Base-by-base conservation (phyloP, 371 early-diverging fungal species). In the Nematocida minor region DNA sequence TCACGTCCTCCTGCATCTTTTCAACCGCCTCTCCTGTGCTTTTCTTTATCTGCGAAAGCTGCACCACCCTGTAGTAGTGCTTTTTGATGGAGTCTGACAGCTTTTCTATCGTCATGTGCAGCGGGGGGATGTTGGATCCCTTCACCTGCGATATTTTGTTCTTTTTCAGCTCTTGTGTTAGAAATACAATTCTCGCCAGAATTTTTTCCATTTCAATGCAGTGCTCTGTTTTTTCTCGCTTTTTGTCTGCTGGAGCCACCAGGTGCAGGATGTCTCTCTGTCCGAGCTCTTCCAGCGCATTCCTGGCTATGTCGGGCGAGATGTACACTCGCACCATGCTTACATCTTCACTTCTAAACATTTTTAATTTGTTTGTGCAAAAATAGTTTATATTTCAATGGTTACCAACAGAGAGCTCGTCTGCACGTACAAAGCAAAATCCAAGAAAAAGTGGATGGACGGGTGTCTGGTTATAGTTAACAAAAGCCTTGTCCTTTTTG, bases 341-440 rank as follows among this genome's bases (percentile, higher is more conserved):
- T 71, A 85, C 81, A 55, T 80, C 67, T 78, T 85, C 85, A 54
- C 81, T 81, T 67, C 84, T 63, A 41, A 85, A 53, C 84, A 84
- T 62, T 42, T 27, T 44, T n/a, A 53, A 62, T 42, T 62, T 11
- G 16, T 42, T 62, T 11, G 11, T 62, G 46, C 40, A 42, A 62
- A 62, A 62, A 62, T 62, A 25, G 6, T 20, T 41, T 42, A 32
- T 32, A 31, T 16, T 60, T 29, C 25, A 11, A 60, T 34, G 60
- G n/a, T 14, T 11, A 60, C 11, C 25, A 29, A 60, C 25, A 60
- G 18, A 60, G 31, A 18, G 9, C 16, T 38, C 32, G 11, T 34
- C n/a, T 54, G 55, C 42, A 41, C 57, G 20, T 67, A 38, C 40
- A 55, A 29, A 0, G 6, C 4, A 7, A 32, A 41, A n/a, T 25